phyloP scores from a whole-genome alignment of 345 rosid species.

The Lenwebbia sp. region DNA sequence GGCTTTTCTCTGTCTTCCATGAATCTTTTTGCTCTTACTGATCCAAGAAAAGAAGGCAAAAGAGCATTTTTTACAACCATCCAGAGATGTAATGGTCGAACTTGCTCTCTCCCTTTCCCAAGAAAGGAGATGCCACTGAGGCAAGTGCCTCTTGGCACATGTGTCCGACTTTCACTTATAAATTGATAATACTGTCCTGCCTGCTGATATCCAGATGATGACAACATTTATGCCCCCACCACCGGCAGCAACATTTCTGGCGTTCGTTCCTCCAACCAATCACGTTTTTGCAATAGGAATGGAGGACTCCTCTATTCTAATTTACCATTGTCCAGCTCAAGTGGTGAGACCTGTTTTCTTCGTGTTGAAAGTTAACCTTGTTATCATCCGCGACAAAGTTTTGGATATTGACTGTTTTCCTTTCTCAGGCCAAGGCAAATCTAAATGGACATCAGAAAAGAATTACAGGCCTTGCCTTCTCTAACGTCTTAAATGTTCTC shows the following conservation, averaged over 20 bases:
- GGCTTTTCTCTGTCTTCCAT: not conserved
- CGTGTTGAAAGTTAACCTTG: not conserved
- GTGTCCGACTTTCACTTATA: not conserved
- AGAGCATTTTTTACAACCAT: not conserved
- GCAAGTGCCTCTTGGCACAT: not conserved
- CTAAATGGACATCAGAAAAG: conserved; percentile 70
- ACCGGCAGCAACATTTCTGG: conserved; percentile 75
- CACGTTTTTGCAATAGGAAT: conserved; percentile 75
- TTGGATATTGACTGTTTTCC: not conserved
- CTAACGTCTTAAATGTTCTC: conserved; percentile 49
- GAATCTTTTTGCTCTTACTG: not conserved
- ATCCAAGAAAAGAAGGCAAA: not conserved
- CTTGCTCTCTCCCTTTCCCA: not conserved
- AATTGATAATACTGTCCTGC: not conserved
- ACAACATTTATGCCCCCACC: conserved; percentile 80
- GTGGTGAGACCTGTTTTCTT: conserved; percentile 9
- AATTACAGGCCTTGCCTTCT: conserved; percentile 87
- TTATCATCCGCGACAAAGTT: not conserved
- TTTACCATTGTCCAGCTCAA: too few relatives aligned
- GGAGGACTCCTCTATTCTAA: conserved; percentile 72
- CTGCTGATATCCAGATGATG: conserved; percentile 41
- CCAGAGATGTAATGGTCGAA: not conserved
- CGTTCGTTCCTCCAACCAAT: conserved; percentile 70
- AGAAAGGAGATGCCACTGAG: not conserved
- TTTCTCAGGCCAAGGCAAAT: conserved; percentile 49